Evolutionary conservation across 345 rosid species (phyloP), one percentile per base, ranked within the genome.

Genomic region (Citrus medica): DNA sequence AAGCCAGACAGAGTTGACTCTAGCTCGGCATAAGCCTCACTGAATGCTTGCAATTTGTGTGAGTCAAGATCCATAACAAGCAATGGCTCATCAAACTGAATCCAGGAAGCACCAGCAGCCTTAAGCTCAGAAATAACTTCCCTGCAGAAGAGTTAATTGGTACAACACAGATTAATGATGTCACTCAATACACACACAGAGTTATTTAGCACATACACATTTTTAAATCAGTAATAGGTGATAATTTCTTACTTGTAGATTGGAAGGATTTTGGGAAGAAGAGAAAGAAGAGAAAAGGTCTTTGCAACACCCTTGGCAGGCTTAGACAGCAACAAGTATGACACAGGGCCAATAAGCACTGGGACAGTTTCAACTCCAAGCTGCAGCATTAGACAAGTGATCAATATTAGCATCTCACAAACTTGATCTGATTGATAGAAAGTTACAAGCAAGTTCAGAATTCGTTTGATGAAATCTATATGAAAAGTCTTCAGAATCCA

Each of bases 301-400:
- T 91, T 93, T 75, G 93, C 96, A 74, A 93, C 94, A 77, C 98
- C 98, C 91, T 95, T 95, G 33, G 93, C 94, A 80, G 96, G 98
- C 82, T 95, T 95, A 27, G 98, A 92, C 30, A 95, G 91, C 84
- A 95, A 83, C 94, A 95, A 85, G 88, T 93, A 95, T 53, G 98
- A 91, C 76, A 95, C 98, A 61, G 99, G 99, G 56, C 98, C 99
- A 85, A 93, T 74, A 84, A 95, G 90, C 77, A 95, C 89, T 53
- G 98, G 98, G 66, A 95, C 89, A 19, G 99, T 95, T 22, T 95
- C 86, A 21, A 93, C 90, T 82, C 99, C 98, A 72, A 91, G 98
- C 98, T 95, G 92, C 86, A 83, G 38, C 21, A 17, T 48, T 66
- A 76, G 59, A 79, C 51, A 79, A 13, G 33, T 3, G 24, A 68